A percentile compares a stretch with the other conserved stretches of the same genome.
These are phyloP conservation scores for Stereum hirsutum DNA, from an alignment of 1,284 basidiomycete species.

Conservation along the genomic window DNA sequence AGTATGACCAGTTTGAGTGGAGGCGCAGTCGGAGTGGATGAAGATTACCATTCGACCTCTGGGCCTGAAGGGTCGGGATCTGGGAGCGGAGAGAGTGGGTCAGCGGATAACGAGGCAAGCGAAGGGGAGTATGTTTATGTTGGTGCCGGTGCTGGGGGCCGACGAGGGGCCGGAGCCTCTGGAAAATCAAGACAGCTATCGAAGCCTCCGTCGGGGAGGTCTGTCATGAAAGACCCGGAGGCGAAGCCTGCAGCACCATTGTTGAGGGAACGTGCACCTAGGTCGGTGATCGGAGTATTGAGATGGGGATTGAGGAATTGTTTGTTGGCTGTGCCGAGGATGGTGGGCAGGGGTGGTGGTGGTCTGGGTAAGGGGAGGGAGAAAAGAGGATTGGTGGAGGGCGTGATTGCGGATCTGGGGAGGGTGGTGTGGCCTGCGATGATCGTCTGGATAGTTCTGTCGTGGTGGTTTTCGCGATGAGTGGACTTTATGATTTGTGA, in stretches of 20 bases:
- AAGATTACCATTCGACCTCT: not conserved
- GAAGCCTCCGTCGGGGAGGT: too few species aligned
- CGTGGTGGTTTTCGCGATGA: slow-evolving; percentile 5
- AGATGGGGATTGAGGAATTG: not conserved
- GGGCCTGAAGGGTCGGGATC: not conserved
- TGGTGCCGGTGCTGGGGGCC: not conserved
- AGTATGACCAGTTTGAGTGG: not conserved
- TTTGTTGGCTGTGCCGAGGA: slow-evolving; percentile 1
- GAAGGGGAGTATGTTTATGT: slow-evolving; percentile 3
- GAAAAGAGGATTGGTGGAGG: slow-evolving; percentile 2
- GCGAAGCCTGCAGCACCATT: too few species aligned
- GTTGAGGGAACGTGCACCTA: too few species aligned
- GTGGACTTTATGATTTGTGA: too few species aligned
- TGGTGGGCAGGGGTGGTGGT: not conserved
- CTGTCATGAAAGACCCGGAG: too few species aligned
- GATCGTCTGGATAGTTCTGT: slow-evolving; percentile 4
- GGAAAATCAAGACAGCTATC: too few species aligned
- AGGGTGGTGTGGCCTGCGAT: slow-evolving; percentile 5
- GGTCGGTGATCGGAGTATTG: not conserved
- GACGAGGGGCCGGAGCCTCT: not conserved
- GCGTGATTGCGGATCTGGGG: slow-evolving; percentile 7
- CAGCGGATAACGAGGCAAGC: not conserved
- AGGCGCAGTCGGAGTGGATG: not conserved
- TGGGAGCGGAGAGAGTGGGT: not conserved
- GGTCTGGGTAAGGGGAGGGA: not conserved